phyloP scores from a whole-genome alignment of 83 land plant genomes.

The Isoetes engelmannii region DNA sequence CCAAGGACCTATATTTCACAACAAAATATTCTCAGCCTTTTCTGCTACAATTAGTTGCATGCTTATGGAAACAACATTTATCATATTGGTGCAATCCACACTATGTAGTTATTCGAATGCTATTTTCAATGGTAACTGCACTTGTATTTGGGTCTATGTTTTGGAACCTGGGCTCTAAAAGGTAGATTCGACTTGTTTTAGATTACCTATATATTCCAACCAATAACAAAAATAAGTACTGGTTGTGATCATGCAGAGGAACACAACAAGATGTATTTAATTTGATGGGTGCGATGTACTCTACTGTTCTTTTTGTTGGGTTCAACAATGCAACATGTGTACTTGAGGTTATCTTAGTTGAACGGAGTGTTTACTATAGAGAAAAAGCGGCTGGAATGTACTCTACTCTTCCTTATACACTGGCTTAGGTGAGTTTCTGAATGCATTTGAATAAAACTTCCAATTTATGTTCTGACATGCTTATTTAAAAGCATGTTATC shows the following conservation, averaged over 20 bases:
- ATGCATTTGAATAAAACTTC: too few relatives aligned
- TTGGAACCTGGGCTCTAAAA: conserved; percentile 55
- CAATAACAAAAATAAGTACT: background rate
- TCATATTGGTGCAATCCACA: conserved; percentile 3
- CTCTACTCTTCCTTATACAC: conserved; percentile 57
- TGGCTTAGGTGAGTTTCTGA: conserved; percentile 41
- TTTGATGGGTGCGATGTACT: conserved; percentile 76
- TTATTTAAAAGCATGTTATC: conserved; percentile 12
- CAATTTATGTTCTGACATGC: background rate
- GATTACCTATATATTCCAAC: background rate
- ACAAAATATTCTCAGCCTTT: background rate
- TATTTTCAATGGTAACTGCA: conserved; percentile 47
- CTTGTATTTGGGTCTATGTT: conserved; percentile 60
- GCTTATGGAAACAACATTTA: background rate
- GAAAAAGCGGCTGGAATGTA: conserved; percentile 86
- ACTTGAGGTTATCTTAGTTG: conserved; percentile 59
- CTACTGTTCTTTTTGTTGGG: conserved; percentile 68
- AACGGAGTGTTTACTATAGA: conserved; percentile 68
- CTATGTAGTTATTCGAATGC: conserved; percentile 45
- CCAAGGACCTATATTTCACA: background rate
- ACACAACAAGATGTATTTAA: conserved; percentile 52
- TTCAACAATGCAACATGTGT: conserved; percentile 57
- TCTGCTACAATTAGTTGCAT: background rate
- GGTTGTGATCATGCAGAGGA: conserved; percentile 16
- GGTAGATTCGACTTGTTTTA: conserved; percentile 27